Evolutionary conservation across 148 eudicot genomes (phyloP).

Genomic region (Linanthus parryae): DNA sequence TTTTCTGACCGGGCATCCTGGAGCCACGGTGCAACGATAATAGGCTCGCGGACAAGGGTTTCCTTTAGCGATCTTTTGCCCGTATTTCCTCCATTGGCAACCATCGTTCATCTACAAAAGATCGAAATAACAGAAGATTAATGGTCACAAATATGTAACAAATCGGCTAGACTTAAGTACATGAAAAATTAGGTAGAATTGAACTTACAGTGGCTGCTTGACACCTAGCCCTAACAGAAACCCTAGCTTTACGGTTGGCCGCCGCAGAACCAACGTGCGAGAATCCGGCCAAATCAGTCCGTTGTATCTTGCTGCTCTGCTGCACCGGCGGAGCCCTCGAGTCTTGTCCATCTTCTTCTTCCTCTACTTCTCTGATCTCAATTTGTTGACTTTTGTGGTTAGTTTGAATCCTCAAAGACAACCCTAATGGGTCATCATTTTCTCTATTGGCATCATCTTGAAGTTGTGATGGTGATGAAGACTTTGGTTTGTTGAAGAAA

Average conservation of each 20-base stretch:
- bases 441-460: conserved; percentile 19
- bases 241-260: conserved; percentile 52
- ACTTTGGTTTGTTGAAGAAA: background rate
- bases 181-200: background rate
- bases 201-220: conserved; percentile 51
- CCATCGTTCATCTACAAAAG: conserved; percentile 50
- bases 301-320: conserved; percentile 15
- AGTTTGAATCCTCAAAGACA: conserved; percentile 36
- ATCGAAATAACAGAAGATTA: background rate
- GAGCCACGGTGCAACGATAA: conserved; percentile 57
- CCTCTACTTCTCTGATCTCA: conserved; percentile 8
- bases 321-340: conserved; percentile 12
- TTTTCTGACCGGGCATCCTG: conserved; percentile 53
- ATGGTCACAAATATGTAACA: background rate
- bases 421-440: conserved; percentile 37
- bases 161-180: background rate
- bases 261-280: conserved; percentile 30
- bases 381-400: conserved; percentile 4
- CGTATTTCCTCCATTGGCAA: conserved; percentile 68
- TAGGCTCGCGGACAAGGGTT: conserved; percentile 62
- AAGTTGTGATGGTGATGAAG: conserved; percentile 12
- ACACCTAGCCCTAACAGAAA: conserved; percentile 62
- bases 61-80: conserved; percentile 53
- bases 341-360: conserved; percentile 13
- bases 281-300: conserved; percentile 20